Percentiles rank a stretch among this genome's conserved stretches.
Evolutionary conservation across 2,329 filamentous ascomycete species (phyloP).

Genomic region (Rutstroemia sp.): DNA sequence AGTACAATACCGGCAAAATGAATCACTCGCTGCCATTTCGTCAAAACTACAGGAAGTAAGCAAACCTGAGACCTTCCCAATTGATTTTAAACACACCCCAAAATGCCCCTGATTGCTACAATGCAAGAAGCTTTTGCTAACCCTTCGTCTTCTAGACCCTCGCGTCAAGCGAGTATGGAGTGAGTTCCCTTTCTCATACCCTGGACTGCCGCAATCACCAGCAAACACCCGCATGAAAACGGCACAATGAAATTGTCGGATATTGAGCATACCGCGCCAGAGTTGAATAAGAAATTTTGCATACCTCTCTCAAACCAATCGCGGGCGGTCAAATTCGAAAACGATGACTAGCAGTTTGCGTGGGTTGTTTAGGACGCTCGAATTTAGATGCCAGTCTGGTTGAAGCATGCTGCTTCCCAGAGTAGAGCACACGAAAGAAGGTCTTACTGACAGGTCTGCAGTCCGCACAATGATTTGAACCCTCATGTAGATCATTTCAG

Average conservation of each 20-base stretch:
- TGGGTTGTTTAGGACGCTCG: no score
- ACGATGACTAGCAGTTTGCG: no score
- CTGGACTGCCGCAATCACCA: not conserved
- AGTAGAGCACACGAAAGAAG: not conserved
- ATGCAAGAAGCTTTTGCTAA: not conserved
- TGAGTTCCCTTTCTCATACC: constrained; percentile 13
- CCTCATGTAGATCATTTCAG: constrained; percentile 47
- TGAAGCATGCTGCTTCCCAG: not conserved
- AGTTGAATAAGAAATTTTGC: not conserved
- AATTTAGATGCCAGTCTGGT: not conserved
- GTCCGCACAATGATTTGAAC: constrained; percentile 30
- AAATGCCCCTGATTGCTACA: not conserved
- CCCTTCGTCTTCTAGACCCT: constrained; percentile 14
- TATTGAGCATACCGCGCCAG: not conserved
- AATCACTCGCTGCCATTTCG: constrained; percentile 8
- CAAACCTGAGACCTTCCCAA: not conserved
- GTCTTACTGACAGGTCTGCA: not conserved
- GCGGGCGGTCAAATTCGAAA: no score
- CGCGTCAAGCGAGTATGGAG: constrained; percentile 29
- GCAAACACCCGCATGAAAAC: not conserved
- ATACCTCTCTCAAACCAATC: not conserved
- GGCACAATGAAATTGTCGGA: not conserved
- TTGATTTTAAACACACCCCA: not conserved
- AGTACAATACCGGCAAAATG: constrained; percentile 2
- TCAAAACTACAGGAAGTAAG: constrained; percentile 11